Evolutionary conservation across 2,329 filamentous ascomycete species (phyloP).

Genomic region (Grosmannia huntii): DNA sequence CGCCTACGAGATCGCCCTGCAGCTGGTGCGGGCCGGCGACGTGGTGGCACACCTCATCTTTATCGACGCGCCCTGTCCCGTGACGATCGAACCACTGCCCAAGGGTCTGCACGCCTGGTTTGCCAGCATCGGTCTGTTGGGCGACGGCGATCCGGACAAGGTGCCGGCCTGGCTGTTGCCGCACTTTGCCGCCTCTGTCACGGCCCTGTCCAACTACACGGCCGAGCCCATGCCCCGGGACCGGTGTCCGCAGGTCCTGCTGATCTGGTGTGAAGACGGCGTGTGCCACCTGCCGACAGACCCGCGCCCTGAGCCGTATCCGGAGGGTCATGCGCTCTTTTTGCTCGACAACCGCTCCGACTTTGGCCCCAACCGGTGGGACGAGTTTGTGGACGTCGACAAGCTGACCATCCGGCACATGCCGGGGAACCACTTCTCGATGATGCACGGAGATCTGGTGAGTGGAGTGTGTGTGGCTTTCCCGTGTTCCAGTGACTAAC

Average conservation of each 20-base stretch:
- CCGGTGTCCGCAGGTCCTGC: slow-evolving; percentile 46
- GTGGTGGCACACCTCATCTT: slow-evolving; percentile 47
- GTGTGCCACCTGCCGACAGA: slow-evolving; percentile 56
- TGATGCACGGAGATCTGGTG: slow-evolving; percentile 52
- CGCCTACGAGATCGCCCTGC: slow-evolving; percentile 52
- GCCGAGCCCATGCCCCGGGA: slow-evolving; percentile 48
- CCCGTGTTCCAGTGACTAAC: neutral
- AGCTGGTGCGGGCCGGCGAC: slow-evolving; percentile 44
- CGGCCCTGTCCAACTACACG: slow-evolving; percentile 56
- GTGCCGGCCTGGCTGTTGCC: slow-evolving; percentile 62
- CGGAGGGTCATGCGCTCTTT: slow-evolving; percentile 51
- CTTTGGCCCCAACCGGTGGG: slow-evolving; percentile 59
- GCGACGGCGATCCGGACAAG: slow-evolving; percentile 44
- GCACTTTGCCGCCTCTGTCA: slow-evolving; percentile 58
- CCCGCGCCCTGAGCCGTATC: slow-evolving; percentile 49
- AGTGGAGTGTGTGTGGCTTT: slow-evolving; percentile 14
- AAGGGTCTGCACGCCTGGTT: slow-evolving; percentile 55
- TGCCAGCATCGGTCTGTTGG: slow-evolving; percentile 57
- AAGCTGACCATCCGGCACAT: slow-evolving; percentile 55
- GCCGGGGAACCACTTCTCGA: slow-evolving; percentile 62
- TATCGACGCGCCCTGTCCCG: slow-evolving; percentile 53
- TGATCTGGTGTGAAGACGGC: slow-evolving; percentile 62
- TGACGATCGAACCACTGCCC: slow-evolving; percentile 57
- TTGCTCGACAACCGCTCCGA: slow-evolving; percentile 61
- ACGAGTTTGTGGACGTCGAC: slow-evolving; percentile 46